Conservation (phyloP, 768 basidiomycete species). For the Gloeopeniophorella convolvens region DNA sequence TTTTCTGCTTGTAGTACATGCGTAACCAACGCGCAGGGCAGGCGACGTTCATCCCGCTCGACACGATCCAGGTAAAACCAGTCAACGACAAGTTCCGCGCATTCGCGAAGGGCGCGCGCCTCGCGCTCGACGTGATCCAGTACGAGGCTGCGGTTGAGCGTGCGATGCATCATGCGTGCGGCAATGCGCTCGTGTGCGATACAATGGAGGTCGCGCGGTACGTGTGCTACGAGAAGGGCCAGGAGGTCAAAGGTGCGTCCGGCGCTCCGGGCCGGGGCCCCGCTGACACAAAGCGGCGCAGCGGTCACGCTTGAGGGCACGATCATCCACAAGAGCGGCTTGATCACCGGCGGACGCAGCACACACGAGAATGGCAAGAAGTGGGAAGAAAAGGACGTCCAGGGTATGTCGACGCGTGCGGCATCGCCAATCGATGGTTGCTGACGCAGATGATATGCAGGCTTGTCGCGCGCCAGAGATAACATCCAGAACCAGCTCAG, state of each 20-base stretch:
- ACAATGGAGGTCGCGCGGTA: slow-evolving; percentile 87
- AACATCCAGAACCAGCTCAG: slow-evolving; percentile 64
- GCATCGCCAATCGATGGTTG: background rate
- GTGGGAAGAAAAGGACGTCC: slow-evolving; percentile 93
- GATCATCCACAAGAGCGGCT: slow-evolving; percentile 92
- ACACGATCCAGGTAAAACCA: slow-evolving; percentile 91
- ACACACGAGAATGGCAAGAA: slow-evolving; percentile 71
- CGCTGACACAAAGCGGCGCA: slow-evolving; percentile 25
- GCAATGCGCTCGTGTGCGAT: slow-evolving; percentile 92
- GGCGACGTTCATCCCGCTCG: slow-evolving; percentile 97
- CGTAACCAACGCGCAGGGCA: slow-evolving; percentile 91
- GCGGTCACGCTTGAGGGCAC: slow-evolving; percentile 97
- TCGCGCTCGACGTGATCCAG: slow-evolving; percentile 56
- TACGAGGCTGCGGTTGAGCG: slow-evolving; percentile 76
- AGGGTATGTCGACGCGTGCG: slow-evolving; percentile 45
- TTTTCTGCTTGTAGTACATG: slow-evolving; percentile 86
- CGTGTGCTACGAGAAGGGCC: slow-evolving; percentile 89
- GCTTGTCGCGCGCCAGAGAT: slow-evolving; percentile 58
- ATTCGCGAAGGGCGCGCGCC: slow-evolving; percentile 69
- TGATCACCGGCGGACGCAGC: slow-evolving; percentile 93
- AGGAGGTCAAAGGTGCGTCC: slow-evolving; percentile 87
- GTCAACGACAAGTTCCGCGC: slow-evolving; percentile 92
- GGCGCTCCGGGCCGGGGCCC: background rate
- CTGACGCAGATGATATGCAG: slow-evolving; percentile 25
- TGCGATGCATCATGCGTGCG: slow-evolving; percentile 95